phyloP scores from a whole-genome alignment of 306 rosid species.

The Carpinus fangiana region DNA sequence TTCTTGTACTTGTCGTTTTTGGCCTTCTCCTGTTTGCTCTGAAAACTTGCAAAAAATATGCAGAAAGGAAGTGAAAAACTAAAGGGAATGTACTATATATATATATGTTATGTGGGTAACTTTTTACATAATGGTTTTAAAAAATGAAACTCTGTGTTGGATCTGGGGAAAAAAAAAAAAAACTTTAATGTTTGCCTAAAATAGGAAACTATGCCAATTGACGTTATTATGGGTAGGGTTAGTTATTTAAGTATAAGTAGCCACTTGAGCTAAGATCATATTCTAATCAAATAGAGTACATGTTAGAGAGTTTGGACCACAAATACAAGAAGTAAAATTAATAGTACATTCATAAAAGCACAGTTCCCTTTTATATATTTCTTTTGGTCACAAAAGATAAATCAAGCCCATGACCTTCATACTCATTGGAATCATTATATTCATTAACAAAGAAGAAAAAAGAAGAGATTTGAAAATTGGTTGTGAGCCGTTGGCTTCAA shows the following conservation, averaged over 20 bases:
- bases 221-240: slow-evolving; percentile 2
- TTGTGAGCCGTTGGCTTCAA: slow-evolving; percentile 20
- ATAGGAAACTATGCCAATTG: slow-evolving; percentile 13
- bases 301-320: background rate
- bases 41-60: background rate
- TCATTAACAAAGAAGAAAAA: slow-evolving; percentile 18
- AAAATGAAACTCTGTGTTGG: background rate
- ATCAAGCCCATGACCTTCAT: slow-evolving; percentile 21
- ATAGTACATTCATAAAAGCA: background rate
- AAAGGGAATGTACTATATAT: too few relatives aligned
- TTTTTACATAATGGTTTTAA: too few relatives aligned
- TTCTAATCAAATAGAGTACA: background rate
- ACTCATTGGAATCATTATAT: slow-evolving; percentile 35
- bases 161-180: background rate
- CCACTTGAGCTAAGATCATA: slow-evolving; percentile 6
- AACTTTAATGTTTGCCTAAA: slow-evolving; percentile 5
- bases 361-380: background rate
- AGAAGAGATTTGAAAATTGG: slow-evolving; percentile 15
- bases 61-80: too few relatives aligned
- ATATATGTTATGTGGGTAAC: too few relatives aligned
- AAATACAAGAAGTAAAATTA: background rate
- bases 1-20: background rate
- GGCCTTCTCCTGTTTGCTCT: background rate
- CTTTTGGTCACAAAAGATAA: background rate
- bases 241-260: slow-evolving; percentile 5